A percentile compares a stretch with the other conserved stretches of the same genome.
Conservation (phyloP, 1,284 basidiomycete genomes). For the Gymnopus androsaceus region DNA sequence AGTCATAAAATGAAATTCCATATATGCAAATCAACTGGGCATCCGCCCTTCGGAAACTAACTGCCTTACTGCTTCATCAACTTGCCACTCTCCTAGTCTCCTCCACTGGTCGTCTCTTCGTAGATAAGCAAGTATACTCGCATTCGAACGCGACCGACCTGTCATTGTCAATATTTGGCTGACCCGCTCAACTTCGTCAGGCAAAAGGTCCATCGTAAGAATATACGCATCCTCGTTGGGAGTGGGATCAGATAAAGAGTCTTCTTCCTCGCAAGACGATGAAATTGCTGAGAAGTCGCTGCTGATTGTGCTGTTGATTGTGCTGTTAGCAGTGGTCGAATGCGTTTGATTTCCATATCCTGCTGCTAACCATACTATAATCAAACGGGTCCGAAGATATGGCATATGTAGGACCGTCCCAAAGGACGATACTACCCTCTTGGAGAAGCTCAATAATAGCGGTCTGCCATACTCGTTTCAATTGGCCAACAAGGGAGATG, state of each 20-base stretch:
- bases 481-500: slow-evolving; percentile 34
- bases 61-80: slow-evolving; percentile 58
- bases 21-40: slow-evolving; percentile 41
- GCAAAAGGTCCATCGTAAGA: slow-evolving; percentile 53
- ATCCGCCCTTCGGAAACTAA: slow-evolving; percentile 47
- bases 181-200: slow-evolving; percentile 46
- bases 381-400: slow-evolving; percentile 18
- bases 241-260: slow-evolving; percentile 60
- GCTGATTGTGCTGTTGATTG: slow-evolving; percentile 22
- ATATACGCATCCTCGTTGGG: slow-evolving; percentile 64
- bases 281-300: slow-evolving; percentile 2
- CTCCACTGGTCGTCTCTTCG: slow-evolving; percentile 63
- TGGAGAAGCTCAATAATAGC: slow-evolving; percentile 61
- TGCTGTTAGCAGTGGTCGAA: slow-evolving; percentile 28
- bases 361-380: slow-evolving; percentile 20
- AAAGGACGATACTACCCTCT: slow-evolving; percentile 69
- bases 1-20: slow-evolving; percentile 29
- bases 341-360: slow-evolving; percentile 46
- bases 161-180: slow-evolving; percentile 38
- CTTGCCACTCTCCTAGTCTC: slow-evolving; percentile 58
- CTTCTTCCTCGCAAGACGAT: slow-evolving; percentile 31
- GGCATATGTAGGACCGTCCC: slow-evolving; percentile 55
- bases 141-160: slow-evolving; percentile 40
- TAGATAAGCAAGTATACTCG: slow-evolving; percentile 49
- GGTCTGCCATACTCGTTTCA: slow-evolving; percentile 64